Evolutionary conservation across 2,329 filamentous ascomycete genomes (phyloP).

Genomic region (Paraphoma chrysanthemicola): DNA sequence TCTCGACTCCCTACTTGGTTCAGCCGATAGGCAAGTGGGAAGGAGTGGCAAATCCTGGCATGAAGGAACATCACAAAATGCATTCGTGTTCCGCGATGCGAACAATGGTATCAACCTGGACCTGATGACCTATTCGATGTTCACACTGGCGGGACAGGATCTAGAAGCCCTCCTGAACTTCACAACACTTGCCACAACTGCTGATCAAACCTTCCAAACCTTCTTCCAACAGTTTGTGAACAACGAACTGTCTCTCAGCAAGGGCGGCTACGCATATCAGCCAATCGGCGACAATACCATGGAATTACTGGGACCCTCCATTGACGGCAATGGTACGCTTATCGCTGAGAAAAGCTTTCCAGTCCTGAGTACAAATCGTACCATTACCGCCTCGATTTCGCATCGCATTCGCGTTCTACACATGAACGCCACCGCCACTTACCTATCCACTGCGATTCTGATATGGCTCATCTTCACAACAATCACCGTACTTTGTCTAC

Average conservation of each 20-base stretch:
- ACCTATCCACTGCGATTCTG: constrained; percentile 23
- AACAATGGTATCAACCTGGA: constrained; percentile 35
- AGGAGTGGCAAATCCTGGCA: neutral
- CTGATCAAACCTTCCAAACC: constrained; percentile 29
- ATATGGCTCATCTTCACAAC: constrained; percentile 26
- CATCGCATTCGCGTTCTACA: constrained; percentile 22
- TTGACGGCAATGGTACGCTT: constrained; percentile 8
- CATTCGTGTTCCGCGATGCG: constrained; percentile 32
- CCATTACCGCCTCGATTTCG: constrained; percentile 12
- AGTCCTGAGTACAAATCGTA: constrained; percentile 11
- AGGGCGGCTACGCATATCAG: constrained; percentile 33
- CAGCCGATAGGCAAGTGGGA: constrained; percentile 5
- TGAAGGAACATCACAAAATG: constrained; percentile 14
- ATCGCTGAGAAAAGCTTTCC: constrained; percentile 8
- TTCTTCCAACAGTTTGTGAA: constrained; percentile 28
- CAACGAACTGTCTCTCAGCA: constrained; percentile 10
- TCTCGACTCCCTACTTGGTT: constrained; percentile 14
- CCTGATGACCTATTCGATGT: constrained; percentile 42
- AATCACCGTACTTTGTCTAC: constrained; percentile 15
- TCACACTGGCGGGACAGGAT: constrained; percentile 25
- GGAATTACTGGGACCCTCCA: constrained; percentile 1
- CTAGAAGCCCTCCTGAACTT: constrained; percentile 21
- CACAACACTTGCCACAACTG: constrained; percentile 7
- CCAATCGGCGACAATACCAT: constrained; percentile 23
- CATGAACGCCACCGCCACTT: constrained; percentile 27